Conservation (phyloP, 2,329 filamentous ascomycete genomes). For the Madurella fahalii region DNA sequence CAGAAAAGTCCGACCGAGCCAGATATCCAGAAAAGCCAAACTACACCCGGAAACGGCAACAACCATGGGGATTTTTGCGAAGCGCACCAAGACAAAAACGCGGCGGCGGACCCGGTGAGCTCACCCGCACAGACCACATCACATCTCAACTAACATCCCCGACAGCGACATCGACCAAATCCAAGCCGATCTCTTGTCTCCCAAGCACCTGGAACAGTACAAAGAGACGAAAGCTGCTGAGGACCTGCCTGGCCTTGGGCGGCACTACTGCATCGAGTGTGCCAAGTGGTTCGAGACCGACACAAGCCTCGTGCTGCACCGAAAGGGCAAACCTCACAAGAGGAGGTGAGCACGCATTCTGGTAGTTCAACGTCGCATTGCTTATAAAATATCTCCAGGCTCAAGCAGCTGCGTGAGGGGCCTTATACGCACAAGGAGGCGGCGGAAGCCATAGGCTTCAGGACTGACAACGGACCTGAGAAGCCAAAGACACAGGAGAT, state of each 20-base stretch:
- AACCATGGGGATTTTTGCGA: slow-evolving; percentile 64
- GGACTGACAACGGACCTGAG: slow-evolving; percentile 58
- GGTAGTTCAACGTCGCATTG: background rate
- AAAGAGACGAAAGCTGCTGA: slow-evolving; percentile 75
- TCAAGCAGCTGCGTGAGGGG: slow-evolving; percentile 77
- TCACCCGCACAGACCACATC: slow-evolving; percentile 1
- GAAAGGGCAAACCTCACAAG: slow-evolving; percentile 89
- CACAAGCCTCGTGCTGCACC: slow-evolving; percentile 68
- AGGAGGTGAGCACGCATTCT: slow-evolving; percentile 56
- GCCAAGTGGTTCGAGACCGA: slow-evolving; percentile 95
- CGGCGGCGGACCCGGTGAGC: slow-evolving; percentile 64
- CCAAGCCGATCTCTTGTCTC: slow-evolving; percentile 71
- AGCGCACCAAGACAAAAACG: slow-evolving; percentile 68
- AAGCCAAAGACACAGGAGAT: slow-evolving; percentile 44
- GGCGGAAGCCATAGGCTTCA: slow-evolving; percentile 71
- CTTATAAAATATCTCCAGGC: slow-evolving; percentile 43
- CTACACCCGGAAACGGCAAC: too few relatives aligned
- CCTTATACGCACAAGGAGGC: slow-evolving; percentile 84
- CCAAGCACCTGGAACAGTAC: slow-evolving; percentile 76
- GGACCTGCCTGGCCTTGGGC: slow-evolving; percentile 81
- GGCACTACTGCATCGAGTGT: slow-evolving; percentile 86
- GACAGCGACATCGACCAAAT: slow-evolving; percentile 90
- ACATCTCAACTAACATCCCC: slow-evolving; percentile 15
- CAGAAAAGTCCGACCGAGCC: too few relatives aligned
- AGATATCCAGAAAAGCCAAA: too few relatives aligned